Evolutionary conservation across 192 early-diverging fungal genomes (phyloP).

Genomic region (Tieghemiomyces parasiticus): DNA sequence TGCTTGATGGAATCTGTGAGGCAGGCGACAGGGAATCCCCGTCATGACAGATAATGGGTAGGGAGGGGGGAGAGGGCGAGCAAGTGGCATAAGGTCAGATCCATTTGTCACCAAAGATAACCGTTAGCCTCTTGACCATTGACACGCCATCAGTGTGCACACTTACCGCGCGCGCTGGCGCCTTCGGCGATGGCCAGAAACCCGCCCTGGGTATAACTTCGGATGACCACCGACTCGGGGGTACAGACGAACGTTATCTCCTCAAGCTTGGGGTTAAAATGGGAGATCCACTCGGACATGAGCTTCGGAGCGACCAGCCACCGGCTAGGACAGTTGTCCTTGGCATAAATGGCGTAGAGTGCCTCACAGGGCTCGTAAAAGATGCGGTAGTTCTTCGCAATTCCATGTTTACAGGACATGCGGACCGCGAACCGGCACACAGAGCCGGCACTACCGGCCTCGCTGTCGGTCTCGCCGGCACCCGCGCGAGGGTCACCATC

Average conservation of each 20-base stretch:
- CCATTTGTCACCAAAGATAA: too few relatives aligned
- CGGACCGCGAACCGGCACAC: slow-evolving; percentile 26
- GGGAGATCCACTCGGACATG: slow-evolving; percentile 23
- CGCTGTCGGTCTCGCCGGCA: slow-evolving; percentile 6
- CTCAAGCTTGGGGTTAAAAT: slow-evolving; percentile 26
- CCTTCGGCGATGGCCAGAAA: slow-evolving; percentile 24
- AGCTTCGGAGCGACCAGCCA: slow-evolving; percentile 25
- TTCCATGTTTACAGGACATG: slow-evolving; percentile 24
- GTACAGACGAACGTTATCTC: slow-evolving; percentile 17
- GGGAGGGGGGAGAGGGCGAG: too few relatives aligned
- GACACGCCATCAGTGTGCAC: too few relatives aligned
- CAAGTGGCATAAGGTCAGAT: too few relatives aligned
- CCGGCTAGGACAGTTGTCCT: slow-evolving; percentile 21
- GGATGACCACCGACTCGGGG: slow-evolving; percentile 20
- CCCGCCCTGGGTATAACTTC: slow-evolving; percentile 10
- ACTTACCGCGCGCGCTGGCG: slow-evolving; percentile 16
- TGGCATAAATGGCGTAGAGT: slow-evolving; percentile 22
- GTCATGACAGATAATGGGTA: too few relatives aligned
- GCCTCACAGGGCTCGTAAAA: slow-evolving; percentile 29
- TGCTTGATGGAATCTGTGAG: slow-evolving; percentile 18
- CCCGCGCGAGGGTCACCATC: background rate
- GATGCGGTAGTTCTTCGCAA: slow-evolving; percentile 26
- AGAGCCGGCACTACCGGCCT: slow-evolving; percentile 2
- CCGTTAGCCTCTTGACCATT: too few relatives aligned
- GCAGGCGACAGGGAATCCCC: too few relatives aligned